phyloP scores from a whole-genome alignment of 495 filamentous ascomycete species.

The Penicillium diatomitis region DNA sequence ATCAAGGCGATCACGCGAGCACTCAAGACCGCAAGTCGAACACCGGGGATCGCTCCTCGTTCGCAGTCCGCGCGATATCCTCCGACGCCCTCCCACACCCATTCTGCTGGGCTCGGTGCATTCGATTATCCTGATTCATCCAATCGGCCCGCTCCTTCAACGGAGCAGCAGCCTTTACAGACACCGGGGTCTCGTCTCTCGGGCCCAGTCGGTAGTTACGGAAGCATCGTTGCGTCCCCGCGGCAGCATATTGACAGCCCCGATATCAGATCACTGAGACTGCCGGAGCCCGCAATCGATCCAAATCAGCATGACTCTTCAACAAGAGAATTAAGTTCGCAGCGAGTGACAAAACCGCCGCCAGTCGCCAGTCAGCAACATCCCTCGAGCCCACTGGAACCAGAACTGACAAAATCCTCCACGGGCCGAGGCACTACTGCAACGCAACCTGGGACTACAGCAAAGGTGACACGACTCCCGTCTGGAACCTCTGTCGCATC shows the following conservation, averaged over 20 bases:
- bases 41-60: constrained; percentile 26
- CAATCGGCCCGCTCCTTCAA: constrained; percentile 14
- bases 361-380: constrained; percentile 20
- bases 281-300: constrained; percentile 68
- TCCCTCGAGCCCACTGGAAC: constrained; percentile 7
- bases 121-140: constrained; percentile 5
- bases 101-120: constrained; percentile 9
- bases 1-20: constrained; percentile 72
- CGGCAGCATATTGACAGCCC: constrained; percentile 28
- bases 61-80: constrained; percentile 29
- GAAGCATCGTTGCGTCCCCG: constrained; percentile 63
- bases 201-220: constrained; percentile 47
- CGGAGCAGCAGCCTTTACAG: constrained; percentile 31
- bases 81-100: not conserved
- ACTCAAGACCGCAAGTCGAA: constrained; percentile 49
- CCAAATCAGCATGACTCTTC: constrained; percentile 25
- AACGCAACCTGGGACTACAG: not conserved
- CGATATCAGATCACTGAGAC: constrained; percentile 45
- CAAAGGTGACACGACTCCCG: not conserved
- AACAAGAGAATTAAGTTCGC: constrained; percentile 11
- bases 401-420: not conserved
- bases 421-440: not conserved
- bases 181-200: constrained; percentile 32
- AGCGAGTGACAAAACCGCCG: constrained; percentile 15
- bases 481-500: not conserved